Evolutionary conservation across 805 yeast species (phyloP), one percentile per base, ranked within the genome.

Genomic region (Zygosaccharomyces pseudorouxii): DNA sequence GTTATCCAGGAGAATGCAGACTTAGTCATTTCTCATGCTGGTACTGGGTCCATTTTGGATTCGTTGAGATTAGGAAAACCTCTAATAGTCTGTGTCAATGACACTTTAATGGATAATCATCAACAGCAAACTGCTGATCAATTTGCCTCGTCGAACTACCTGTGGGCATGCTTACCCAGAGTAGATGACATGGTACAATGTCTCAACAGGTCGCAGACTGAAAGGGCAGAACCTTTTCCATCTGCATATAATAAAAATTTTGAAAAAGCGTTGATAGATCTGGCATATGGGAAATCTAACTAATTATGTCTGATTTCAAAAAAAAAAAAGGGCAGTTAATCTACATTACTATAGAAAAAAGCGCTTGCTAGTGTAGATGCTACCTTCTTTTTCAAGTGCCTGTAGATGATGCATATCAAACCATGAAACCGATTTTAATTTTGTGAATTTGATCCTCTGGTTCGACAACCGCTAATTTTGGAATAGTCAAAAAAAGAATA

Each of bases 31-130:
- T 82, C 96, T 0, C 98, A 93, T 63, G 97, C 96, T 12, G 85
- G 86, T 1, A 88, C 98, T 0, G 99, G 99, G 2, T 87, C 97
- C 0, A 86, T 92, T 6, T 65, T 93, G 23, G 99, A 92, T 59
- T 75, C 86, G 0, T 65, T 89, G 31, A 72, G 93, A 19, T 49
- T 66, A 12, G 46, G 67, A 1, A 82, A 79, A 59, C 79, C 76
- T 20, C 68, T 89, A 48, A 69, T 90, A 0, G 89, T 86, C 5
- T 84, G 89, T 25, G 78, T 82, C 7, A 92, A 92, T 63, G 75
- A 76, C 9, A 56, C 64, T 4, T 74, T 93, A n/a, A 86, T 88
- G 87, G 87, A 87, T 62, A 87, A 89, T 62, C 97, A 90, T 63
- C 97, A 90, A 63, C 54, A 67, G 14, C 92, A 90, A 52, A 81